These are phyloP conservation scores for Gilbertella persicaria DNA, from an alignment of 371 early-diverging fungal genomes.

Conservation along the genomic window DNA sequence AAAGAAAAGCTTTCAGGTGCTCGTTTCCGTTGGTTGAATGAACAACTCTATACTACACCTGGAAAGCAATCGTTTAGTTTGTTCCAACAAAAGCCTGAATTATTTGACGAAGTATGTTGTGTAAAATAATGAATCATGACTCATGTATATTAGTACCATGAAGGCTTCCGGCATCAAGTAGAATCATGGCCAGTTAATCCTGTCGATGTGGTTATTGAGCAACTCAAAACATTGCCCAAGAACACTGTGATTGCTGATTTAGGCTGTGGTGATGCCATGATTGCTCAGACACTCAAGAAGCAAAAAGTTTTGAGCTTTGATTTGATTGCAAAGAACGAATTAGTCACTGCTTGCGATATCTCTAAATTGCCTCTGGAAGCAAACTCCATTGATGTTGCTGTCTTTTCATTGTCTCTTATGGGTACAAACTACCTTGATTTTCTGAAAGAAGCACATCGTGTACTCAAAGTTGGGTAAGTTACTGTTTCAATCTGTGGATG, in stretches of 20 bases:
- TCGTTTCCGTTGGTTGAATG: constrained; percentile 95
- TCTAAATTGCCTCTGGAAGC: constrained; percentile 80
- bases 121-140: not conserved
- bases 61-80: constrained; percentile 75
- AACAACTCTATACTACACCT: constrained; percentile 88
- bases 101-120: constrained; percentile 80
- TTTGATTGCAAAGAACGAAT: constrained; percentile 81
- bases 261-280: constrained; percentile 97
- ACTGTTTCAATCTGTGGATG: not conserved
- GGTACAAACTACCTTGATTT: constrained; percentile 94
- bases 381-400: constrained; percentile 80
- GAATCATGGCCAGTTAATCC: constrained; percentile 98
- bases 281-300: constrained; percentile 75
- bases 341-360: constrained; percentile 94
- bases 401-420: constrained; percentile 98
- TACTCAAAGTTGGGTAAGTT: constrained; percentile 78
- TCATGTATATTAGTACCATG: constrained; percentile 76
- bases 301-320: constrained; percentile 93
- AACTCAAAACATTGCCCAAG: constrained; percentile 57
- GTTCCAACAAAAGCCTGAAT: constrained; percentile 81
- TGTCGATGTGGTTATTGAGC: constrained; percentile 81
- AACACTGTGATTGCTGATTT: constrained; percentile 88
- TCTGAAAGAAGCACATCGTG: constrained; percentile 88
- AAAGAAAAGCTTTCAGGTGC: constrained; percentile 83
- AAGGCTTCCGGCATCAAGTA: constrained; percentile 95